Evolutionary conservation across 305 asterid species (phyloP).

Genomic region (Caryopteris hybrid): DNA sequence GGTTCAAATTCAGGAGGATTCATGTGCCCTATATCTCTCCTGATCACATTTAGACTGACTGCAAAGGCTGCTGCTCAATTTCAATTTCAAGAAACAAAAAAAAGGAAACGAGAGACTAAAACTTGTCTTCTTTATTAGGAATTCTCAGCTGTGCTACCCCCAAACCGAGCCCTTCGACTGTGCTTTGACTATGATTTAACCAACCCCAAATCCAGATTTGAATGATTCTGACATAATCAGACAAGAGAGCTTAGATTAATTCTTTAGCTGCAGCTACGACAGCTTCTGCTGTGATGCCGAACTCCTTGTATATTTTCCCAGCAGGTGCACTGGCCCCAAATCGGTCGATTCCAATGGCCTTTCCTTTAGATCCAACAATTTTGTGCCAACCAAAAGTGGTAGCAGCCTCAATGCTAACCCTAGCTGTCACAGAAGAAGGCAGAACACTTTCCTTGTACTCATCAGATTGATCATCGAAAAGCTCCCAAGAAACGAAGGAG

Average conservation of each 20-base stretch:
- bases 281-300: conserved; percentile 82
- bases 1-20: conserved; percentile 26
- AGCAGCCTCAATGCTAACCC: conserved; percentile 95
- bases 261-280: conserved; percentile 82
- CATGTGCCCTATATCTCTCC: conserved; percentile 22
- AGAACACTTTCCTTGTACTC: conserved; percentile 89
- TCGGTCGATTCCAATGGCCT: conserved; percentile 84
- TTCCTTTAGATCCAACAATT: conserved; percentile 75
- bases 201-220: conserved; percentile 16
- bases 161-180: background rate
- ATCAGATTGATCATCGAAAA: conserved; percentile 74
- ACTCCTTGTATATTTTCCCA: conserved; percentile 83
- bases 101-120: conserved; percentile 1
- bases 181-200: conserved; percentile 5
- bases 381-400: conserved; percentile 86
- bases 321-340: conserved; percentile 99
- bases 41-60: conserved; percentile 23
- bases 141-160: conserved; percentile 11
- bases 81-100: conserved; percentile 14
- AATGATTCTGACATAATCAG: conserved; percentile 10
- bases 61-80: conserved; percentile 26
- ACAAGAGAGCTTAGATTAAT: conserved; percentile 35
- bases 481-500: conserved; percentile 94
- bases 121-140: conserved; percentile 19
- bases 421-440: conserved; percentile 72